phyloP scores from a whole-genome alignment of 495 filamentous ascomycete species.

The Neurospora sp. region DNA sequence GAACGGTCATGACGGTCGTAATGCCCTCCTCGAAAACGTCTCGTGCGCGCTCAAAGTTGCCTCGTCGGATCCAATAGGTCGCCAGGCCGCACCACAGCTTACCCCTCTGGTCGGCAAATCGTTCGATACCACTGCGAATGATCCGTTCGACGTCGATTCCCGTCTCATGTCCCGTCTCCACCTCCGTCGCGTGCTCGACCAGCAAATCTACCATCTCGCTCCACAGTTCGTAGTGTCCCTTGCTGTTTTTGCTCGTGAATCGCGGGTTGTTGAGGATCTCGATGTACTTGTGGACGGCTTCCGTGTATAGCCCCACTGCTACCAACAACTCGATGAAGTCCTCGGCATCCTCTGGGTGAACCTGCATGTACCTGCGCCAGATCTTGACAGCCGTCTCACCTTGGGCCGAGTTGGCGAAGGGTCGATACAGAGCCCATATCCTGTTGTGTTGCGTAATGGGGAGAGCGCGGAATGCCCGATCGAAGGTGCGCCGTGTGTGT shows the following conservation, averaged over 20 bases:
- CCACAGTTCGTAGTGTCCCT: conserved; percentile 95
- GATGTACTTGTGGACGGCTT: conserved; percentile 89
- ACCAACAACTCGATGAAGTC: conserved; percentile 86
- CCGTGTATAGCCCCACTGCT: conserved; percentile 75
- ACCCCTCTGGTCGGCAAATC: conserved; percentile 89
- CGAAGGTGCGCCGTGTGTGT: conserved; percentile 83
- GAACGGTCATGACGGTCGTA: conserved; percentile 97
- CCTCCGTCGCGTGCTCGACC: conserved; percentile 80
- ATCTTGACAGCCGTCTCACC: conserved; percentile 87
- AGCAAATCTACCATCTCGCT: conserved; percentile 95
- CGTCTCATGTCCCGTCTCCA: conserved; percentile 66
- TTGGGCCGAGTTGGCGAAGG: conserved; percentile 87
- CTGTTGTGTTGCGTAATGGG: conserved; percentile 95
- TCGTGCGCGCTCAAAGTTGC: conserved; percentile 78
- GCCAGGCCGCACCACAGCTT: conserved; percentile 95
- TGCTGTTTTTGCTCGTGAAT: conserved; percentile 86
- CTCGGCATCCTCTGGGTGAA: conserved; percentile 91
- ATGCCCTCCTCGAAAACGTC: conserved; percentile 97
- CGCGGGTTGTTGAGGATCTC: conserved; percentile 85
- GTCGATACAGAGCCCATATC: conserved; percentile 87
- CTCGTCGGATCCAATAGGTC: conserved; percentile 92
- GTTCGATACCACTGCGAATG: conserved; percentile 82
- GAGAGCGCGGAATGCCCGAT: conserved; percentile 86
- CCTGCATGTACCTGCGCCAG: conserved; percentile 95
- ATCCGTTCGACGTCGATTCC: conserved; percentile 91